Evolutionary conservation across 2,329 filamentous ascomycete genomes (phyloP), one percentile per base, ranked within the genome.

Genomic region (Botrytis fabae): DNA sequence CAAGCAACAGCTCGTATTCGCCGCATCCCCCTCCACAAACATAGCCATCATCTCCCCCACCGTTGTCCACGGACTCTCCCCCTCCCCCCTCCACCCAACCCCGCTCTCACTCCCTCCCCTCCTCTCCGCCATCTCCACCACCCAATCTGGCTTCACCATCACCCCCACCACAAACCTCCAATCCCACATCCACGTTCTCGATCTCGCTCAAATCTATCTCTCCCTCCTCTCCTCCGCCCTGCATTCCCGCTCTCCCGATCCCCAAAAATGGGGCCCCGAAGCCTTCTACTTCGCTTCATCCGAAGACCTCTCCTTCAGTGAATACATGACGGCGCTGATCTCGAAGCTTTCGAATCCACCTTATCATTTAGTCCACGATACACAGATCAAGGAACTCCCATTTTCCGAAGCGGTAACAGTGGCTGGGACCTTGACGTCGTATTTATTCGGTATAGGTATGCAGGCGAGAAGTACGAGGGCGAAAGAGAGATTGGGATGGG

Each of bases 1-100:
- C 32, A 1, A 51, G 14, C 18, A 16, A 22, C 12, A 68, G 70
- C 62, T 68, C 40, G 64, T 73, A 57, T 63, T n/a, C 35, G 38
- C 71, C 25, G n/a, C 51, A 22, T 68, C 54, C 10, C 18, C 18
- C 4, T 18, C 57, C 7, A 72, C 71, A 16, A 72, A 75, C 48
- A 71, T 75, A 9, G 73, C 76, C 14, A 73, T 76, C 18, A 22
- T 75, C 20, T 69, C 73, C 10, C 76, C 76, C 32, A 61, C 42
- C 14, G 35, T 73, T 8, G 71, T 77, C n/a, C 76, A 72, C 64
- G 75, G 75, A 0, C 69, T 75, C n/a, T 73, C 73, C 38, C 70
- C 71, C 12, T 77, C 74, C 5, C 28, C 42, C 20, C 28, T 69
- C 7, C 75, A 76, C 40, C 75, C 74, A 25, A 60, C 69, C 9